A percentile compares a stretch with the other conserved stretches of the same genome.
Conservation (phyloP, 441 rosid genomes). For the Populus hybrid region DNA sequence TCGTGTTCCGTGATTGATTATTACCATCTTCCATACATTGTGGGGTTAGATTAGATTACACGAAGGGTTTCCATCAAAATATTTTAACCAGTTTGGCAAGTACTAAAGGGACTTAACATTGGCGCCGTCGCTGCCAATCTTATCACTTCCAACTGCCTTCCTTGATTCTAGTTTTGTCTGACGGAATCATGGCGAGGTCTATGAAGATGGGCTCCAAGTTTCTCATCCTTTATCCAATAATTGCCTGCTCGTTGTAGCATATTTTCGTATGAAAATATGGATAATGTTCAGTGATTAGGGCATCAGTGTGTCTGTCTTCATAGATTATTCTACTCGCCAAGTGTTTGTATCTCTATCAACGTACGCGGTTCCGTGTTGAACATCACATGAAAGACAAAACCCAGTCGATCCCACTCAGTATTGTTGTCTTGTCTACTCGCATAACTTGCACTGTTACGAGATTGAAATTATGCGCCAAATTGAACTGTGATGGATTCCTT, state of each 20-base stretch:
- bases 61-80: not conserved
- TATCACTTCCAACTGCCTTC: not conserved
- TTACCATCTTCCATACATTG: too few species aligned
- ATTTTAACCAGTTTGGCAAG: not conserved
- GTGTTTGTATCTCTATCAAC: too few species aligned
- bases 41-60: too few species aligned
- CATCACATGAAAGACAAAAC: not conserved
- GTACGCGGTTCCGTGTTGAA: not conserved
- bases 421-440: not conserved
- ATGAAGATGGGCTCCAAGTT: constrained; percentile 1
- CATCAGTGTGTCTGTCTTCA: too few species aligned
- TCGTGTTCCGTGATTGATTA: too few species aligned
- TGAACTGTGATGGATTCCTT: too few species aligned
- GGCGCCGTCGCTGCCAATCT: not conserved
- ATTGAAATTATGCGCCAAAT: not conserved
- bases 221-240: not conserved
- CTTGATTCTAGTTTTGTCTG: not conserved
- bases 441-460: not conserved
- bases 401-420: not conserved
- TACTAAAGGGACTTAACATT: not conserved
- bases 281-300: too few species aligned
- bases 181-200: not conserved
- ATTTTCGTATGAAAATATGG: too few species aligned
- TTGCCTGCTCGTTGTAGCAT: not conserved
- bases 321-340: not conserved